Evolutionary conservation across 345 rosid genomes (phyloP), one percentile per base, ranked within the genome.

Genomic region (Populus simonii): DNA sequence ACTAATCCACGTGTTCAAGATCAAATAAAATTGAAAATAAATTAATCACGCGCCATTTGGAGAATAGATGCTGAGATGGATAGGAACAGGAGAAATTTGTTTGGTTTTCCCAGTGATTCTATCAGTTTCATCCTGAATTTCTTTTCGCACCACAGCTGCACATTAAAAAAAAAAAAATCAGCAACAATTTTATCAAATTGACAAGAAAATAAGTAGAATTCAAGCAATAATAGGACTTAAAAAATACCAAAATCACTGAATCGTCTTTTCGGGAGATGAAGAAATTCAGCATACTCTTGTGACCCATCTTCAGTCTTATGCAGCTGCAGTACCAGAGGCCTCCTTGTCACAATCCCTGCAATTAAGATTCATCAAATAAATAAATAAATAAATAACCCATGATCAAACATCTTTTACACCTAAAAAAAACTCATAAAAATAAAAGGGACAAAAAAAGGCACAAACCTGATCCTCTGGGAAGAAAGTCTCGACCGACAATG

Each of bases 381-480:
- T 15, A 38, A 61, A 51, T 15, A 41, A 29, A 25, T 5, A 16
- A 8, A 36, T 38, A 4, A 17, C 6, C 31, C 36, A 35, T 20
- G 1, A 33, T 13, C 25, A 36, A 70, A 35, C 27, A 23, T 78
- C 33, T 57, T 57, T 11, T n/a, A 23, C 31, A 66, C 23, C 20
- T 6, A 33, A 0, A 39, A 39, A 11, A 23, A 7, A 25, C 16
- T 7, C 3, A 29, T 15, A 63, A 23, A 13, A 65, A 16, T 11
- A 11, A 36, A 20, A 65, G 31, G 25, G 13, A 22, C 18, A 66
- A 71, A 13, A n/a, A 31, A 65, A 13, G 10, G 8, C 27, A 76
- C 87, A 45, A 76, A 92, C 98, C 98, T 4, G 99, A 95, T 89
- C 99, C 99, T 88, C 99, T 86, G 22, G 99, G 99, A 74, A 95